Evolutionary conservation across 495 filamentous ascomycete species (phyloP), one percentile per base, ranked within the genome.

Genomic region (Pseudomonodictys pantanalensis): DNA sequence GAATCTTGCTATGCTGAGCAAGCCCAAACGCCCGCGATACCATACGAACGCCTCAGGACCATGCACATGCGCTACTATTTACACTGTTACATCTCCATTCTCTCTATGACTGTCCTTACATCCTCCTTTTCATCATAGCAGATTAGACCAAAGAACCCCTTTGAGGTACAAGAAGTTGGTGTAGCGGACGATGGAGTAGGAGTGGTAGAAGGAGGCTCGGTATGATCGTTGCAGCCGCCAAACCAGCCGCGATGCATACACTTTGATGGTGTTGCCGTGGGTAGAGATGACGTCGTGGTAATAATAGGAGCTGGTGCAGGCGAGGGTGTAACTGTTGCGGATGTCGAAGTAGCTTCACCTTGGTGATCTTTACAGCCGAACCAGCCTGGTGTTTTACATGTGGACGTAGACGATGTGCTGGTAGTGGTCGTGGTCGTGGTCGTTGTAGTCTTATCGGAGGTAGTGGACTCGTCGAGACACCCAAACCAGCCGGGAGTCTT

Each of bases 401-500:
- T 70, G 10, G 80, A 73, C 8, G 76, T 73, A 11, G 75, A 70
- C 1, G 69, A 76, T 0, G 75, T 80, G 0, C 76, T 81, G n/a
- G 70, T 73, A 15, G 75, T 69, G 1, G 68, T 77, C 0, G 76
- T 81, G 0, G 76, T 81, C 11, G 72, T 75, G 3, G 67, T 78
- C 33, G 75, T 38, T n/a, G 65, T 63, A 3, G 66, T 65, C 3
- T 52, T 55, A 12, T 24, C 55, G 18, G 32, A 64, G 1, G 74
- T 76, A 2, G 75, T 78, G 11, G 53, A 72, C 70, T 86, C 79
- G 60, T 89, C 86, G 51, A 86, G 69, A 71, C 86, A 89, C 17
- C 85, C 86, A 82, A 83, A 89, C 86, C 86, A 89, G 28, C 91
- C 91, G 44, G 91, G 91, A 2, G 91, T 96, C 68, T 92, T 81